Conservation (phyloP, 805 yeast genomes). For the Kodamaea kakaduensis region DNA sequence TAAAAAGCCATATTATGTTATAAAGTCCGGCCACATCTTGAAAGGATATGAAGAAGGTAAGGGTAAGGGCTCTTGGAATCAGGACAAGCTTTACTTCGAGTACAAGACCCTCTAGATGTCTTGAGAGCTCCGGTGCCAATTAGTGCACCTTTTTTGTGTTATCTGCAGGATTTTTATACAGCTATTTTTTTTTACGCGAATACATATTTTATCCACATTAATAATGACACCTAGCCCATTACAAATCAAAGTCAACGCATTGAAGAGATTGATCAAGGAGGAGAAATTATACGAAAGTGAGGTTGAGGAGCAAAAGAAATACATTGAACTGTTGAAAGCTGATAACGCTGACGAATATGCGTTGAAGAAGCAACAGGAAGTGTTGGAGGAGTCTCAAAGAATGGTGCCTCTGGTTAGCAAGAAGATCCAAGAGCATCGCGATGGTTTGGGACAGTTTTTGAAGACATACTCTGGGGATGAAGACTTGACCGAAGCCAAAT, state of each 20-base stretch:
- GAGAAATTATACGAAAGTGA: slow-evolving; percentile 58
- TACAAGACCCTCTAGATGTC: slow-evolving; percentile 8
- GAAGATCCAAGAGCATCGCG: slow-evolving; percentile 23
- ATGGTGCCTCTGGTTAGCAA: slow-evolving; percentile 28
- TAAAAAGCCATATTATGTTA: slow-evolving; percentile 21
- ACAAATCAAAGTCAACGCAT: slow-evolving; percentile 68
- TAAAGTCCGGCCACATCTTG: slow-evolving; percentile 17
- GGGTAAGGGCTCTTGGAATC: slow-evolving; percentile 25
- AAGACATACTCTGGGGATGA: slow-evolving; percentile 33
- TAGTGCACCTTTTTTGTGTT: no score
- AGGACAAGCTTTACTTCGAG: slow-evolving; percentile 11
- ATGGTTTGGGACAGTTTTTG: slow-evolving; percentile 41
- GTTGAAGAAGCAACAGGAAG: slow-evolving; percentile 45
- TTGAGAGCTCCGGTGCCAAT: no score
- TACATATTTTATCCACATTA: neutral
- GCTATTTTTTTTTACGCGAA: neutral
- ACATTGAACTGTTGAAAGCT: slow-evolving; percentile 45
- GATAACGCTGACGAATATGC: slow-evolving; percentile 60
- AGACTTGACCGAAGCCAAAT: slow-evolving; percentile 26
- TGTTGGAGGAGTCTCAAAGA: slow-evolving; percentile 35
- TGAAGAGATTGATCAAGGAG: slow-evolving; percentile 67
- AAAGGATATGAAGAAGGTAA: slow-evolving; percentile 9
- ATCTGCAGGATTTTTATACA: slow-evolving; percentile 7
- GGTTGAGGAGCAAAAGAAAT: slow-evolving; percentile 47
- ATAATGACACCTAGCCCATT: slow-evolving; percentile 66